These are phyloP conservation scores for Kodamaea fukazawae DNA, from an alignment of 805 yeast species.

Conservation along the genomic window DNA sequence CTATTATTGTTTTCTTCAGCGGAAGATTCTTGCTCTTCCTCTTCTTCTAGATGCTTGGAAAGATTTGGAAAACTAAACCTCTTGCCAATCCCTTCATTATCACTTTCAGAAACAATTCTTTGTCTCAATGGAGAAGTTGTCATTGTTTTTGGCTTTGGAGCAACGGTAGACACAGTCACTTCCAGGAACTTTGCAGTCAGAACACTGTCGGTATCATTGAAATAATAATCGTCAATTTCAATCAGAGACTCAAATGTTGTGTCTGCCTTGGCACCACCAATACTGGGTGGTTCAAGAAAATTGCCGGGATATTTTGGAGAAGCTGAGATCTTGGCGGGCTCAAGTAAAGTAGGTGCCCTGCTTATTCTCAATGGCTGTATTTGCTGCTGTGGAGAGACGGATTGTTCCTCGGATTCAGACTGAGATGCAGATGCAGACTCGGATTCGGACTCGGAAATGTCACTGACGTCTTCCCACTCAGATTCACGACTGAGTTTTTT, in stretches of 20 bases:
- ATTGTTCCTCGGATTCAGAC: too few species aligned
- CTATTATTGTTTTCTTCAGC: too few species aligned
- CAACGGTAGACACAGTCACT: conserved; percentile 6
- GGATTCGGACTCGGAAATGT: neutral
- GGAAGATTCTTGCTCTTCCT: too few species aligned
- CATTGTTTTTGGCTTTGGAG: neutral
- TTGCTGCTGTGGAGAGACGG: conserved; percentile 5
- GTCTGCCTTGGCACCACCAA: neutral
- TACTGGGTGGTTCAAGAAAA: conserved; percentile 4
- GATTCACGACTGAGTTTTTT: conserved; percentile 2
- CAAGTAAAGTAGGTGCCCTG: conserved; percentile 9
- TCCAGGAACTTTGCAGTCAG: conserved; percentile 13
- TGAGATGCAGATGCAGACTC: too few species aligned
- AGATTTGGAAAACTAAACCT: conserved; percentile 38
- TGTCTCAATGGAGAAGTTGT: neutral
- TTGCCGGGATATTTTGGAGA: neutral
- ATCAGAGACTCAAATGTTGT: conserved; percentile 6
- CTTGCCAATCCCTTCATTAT: conserved; percentile 36
- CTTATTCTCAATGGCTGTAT: conserved; percentile 16
- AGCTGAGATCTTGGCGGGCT: neutral
- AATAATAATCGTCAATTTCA: conserved; percentile 12
- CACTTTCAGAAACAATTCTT: conserved; percentile 17
- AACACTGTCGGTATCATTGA: conserved; percentile 10
- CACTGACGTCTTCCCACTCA: conserved; percentile 10
- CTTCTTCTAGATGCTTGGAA: conserved; percentile 7